Conservation (phyloP, 2,329 filamentous ascomycete species). For the Fusarium sp. region DNA sequence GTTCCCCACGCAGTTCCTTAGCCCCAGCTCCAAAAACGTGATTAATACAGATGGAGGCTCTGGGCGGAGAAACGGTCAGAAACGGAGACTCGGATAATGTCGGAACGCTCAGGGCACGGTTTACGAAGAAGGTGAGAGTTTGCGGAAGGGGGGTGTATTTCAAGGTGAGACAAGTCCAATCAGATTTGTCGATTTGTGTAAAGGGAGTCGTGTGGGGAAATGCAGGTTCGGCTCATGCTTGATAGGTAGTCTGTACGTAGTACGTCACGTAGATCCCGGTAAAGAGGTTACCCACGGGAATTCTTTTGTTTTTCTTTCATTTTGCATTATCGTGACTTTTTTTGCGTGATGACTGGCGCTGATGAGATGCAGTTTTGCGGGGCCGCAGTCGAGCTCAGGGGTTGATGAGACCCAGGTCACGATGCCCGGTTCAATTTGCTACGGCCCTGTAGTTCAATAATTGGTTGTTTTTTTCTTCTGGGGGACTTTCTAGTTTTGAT, state of each 20-base stretch:
- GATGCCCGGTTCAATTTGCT: constrained; percentile 1
- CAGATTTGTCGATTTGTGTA: constrained; percentile 7
- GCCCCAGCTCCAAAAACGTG: constrained; percentile 46
- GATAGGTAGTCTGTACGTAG: background rate
- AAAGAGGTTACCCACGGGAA: constrained; percentile 41
- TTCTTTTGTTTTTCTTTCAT: constrained; percentile 4
- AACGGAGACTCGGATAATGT: constrained; percentile 44
- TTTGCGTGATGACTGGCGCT: constrained; percentile 24
- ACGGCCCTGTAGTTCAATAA: background rate
- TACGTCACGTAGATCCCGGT: constrained; percentile 42
- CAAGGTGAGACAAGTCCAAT: constrained; percentile 37
- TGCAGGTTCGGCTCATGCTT: constrained; percentile 23
- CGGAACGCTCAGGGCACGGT: constrained; percentile 32
- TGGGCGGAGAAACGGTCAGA: constrained; percentile 39
- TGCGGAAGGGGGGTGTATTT: background rate
- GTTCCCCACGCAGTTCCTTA: constrained; percentile 38
- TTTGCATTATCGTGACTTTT: constrained; percentile 45
- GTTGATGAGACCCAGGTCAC: constrained; percentile 20
- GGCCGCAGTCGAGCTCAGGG: constrained; percentile 18
- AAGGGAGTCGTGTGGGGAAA: constrained; percentile 30
- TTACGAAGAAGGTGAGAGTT: constrained; percentile 25
- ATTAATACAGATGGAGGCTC: constrained; percentile 47
- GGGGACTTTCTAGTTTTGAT: constrained; percentile 33
- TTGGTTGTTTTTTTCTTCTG: background rate
- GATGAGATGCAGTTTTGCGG: background rate